Percentiles rank a stretch among this genome's conserved stretches.
These are phyloP conservation scores for Pseudoscleropodium purum DNA, from an alignment of 225 moss, liverwort and hornwort genomes.

Conservation along the genomic window DNA sequence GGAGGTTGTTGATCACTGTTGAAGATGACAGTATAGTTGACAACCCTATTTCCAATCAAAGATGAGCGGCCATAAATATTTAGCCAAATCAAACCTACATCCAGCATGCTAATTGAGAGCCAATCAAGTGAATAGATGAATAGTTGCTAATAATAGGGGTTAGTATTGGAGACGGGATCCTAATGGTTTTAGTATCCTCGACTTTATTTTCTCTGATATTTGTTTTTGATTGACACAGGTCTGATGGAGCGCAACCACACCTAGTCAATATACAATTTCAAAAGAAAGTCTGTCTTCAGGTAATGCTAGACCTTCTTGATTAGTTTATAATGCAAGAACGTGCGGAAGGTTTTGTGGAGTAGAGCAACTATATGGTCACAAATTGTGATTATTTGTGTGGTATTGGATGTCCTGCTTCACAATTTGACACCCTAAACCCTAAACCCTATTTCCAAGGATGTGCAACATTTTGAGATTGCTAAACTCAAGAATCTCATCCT, in stretches of 20 bases:
- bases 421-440: neutral
- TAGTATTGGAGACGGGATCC: neutral
- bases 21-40: neutral
- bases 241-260: constrained; percentile 95
- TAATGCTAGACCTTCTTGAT: neutral
- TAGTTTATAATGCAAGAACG: neutral
- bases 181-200: neutral
- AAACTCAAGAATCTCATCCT: neutral
- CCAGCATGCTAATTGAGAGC: neutral
- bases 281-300: constrained; percentile 96
- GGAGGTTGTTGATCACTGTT: neutral
- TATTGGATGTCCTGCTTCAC: neutral
- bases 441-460: neutral
- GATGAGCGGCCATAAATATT: neutral
- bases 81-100: neutral
- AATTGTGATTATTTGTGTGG: neutral
- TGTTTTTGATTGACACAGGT: constrained; percentile 30
- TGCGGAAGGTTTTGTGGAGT: neutral
- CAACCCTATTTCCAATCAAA: neutral
- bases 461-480: neutral
- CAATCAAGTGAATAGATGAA: neutral
- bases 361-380: neutral
- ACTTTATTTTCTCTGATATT: neutral
- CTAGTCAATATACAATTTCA: constrained; percentile 91
- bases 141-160: neutral